A percentile compares a stretch with the other conserved stretches of the same genome.
phyloP scores from a whole-genome alignment of 495 filamentous ascomycete genomes.

The Penicillium parvum region DNA sequence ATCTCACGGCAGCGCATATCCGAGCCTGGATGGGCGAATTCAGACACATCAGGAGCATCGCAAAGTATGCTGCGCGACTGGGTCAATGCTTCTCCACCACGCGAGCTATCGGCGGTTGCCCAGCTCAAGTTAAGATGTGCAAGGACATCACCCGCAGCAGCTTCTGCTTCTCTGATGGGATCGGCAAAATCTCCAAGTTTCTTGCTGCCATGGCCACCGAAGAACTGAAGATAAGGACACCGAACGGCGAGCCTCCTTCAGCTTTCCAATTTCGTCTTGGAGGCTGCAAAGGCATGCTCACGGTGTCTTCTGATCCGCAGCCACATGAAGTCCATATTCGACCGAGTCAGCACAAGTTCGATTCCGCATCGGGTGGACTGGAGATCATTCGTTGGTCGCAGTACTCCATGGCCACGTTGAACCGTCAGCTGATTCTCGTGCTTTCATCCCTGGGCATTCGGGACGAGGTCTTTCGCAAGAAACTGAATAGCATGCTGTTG shows the following conservation, averaged over 20 bases:
- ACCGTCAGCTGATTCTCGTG: conserved; percentile 83
- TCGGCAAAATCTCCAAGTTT: conserved; percentile 83
- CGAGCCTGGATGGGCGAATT: conserved; percentile 91
- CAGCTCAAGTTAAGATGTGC: conserved; percentile 40
- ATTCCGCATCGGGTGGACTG: conserved; percentile 60
- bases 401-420: conserved; percentile 70
- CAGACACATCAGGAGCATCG: conserved; percentile 66
- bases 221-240: conserved; percentile 54
- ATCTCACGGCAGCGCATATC: conserved; percentile 65
- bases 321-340: conserved; percentile 68
- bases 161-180: conserved; percentile 82
- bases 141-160: conserved; percentile 63
- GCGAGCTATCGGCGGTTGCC: conserved; percentile 52
- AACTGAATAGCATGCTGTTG: conserved; percentile 59
- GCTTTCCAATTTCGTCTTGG: conserved; percentile 89
- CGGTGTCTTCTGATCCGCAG: conserved; percentile 57
- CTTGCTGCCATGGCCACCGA: conserved; percentile 64
- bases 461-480: conserved; percentile 60
- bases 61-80: conserved; percentile 80
- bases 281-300: conserved; percentile 87
- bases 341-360: conserved; percentile 83
- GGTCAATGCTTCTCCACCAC: conserved; percentile 98
- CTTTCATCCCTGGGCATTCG: conserved; percentile 72
- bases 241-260: conserved; percentile 55
- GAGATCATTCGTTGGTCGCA: conserved; percentile 82